A percentile compares a stretch with the other conserved stretches of the same genome.
These are phyloP conservation scores for Stygiomarasmius scandens DNA, from an alignment of 1,284 basidiomycete genomes.

Conservation along the genomic window DNA sequence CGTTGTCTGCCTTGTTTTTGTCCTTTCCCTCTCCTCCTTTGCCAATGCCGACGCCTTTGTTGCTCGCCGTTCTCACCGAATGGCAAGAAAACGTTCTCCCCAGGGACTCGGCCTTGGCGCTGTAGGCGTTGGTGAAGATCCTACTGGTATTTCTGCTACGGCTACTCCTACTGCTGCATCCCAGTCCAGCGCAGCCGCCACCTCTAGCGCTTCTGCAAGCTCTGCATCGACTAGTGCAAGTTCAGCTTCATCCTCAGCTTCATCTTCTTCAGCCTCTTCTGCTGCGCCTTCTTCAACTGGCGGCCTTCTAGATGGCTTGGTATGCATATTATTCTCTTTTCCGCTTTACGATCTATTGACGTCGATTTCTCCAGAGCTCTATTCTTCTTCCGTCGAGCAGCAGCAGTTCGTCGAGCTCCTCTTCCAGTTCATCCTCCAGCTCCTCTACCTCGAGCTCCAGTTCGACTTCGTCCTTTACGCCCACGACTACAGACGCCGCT, in stretches of 20 bases:
- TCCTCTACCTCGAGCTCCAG: constrained; percentile 2
- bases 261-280: constrained; percentile 21
- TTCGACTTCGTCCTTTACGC: background rate
- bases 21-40: constrained; percentile 46
- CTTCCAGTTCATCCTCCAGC: background rate
- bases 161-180: constrained; percentile 23
- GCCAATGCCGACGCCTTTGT: constrained; percentile 49
- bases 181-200: constrained; percentile 20
- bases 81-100: constrained; percentile 64
- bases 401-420: background rate
- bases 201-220: constrained; percentile 11
- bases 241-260: constrained; percentile 21
- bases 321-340: background rate
- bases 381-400: constrained; percentile 1
- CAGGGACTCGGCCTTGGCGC: constrained; percentile 19
- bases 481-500: background rate
- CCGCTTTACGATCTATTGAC: background rate
- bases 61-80: constrained; percentile 62
- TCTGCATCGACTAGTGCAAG: constrained; percentile 23
- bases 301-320: background rate
- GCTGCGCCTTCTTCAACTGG: constrained; percentile 8
- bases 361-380: background rate
- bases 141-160: constrained; percentile 21
- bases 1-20: constrained; percentile 61
- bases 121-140: constrained; percentile 26